Evolutionary conservation across 225 moss, liverwort and hornwort species (phyloP).

Genomic region (Asterella californica): DNA sequence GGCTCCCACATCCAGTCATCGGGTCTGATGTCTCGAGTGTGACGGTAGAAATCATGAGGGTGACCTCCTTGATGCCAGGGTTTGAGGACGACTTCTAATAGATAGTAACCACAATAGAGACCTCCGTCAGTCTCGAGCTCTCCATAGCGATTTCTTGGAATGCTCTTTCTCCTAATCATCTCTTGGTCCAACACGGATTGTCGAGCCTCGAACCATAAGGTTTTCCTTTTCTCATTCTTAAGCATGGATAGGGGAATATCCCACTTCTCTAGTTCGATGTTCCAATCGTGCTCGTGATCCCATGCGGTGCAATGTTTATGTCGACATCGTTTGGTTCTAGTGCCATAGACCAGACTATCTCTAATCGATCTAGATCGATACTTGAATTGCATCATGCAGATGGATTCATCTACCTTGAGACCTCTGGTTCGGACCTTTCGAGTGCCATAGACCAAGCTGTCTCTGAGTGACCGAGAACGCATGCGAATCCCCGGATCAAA

Average conservation of each 20-base stretch:
- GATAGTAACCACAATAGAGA: constrained; percentile 31
- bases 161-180: constrained; percentile 32
- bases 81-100: constrained; percentile 25
- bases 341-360: constrained; percentile 46
- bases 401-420: constrained; percentile 37
- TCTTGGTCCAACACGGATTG: constrained; percentile 42
- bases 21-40: constrained; percentile 18
- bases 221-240: constrained; percentile 28
- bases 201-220: constrained; percentile 38
- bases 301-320: constrained; percentile 46
- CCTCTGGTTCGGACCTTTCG: constrained; percentile 36
- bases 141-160: constrained; percentile 37
- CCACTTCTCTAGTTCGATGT: constrained; percentile 42
- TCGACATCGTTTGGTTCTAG: constrained; percentile 34
- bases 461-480: constrained; percentile 33
- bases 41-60: constrained; percentile 27
- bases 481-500: constrained; percentile 25
- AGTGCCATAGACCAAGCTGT: constrained; percentile 44
- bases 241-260: constrained; percentile 38
- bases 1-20: constrained; percentile 35
- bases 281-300: constrained; percentile 45
- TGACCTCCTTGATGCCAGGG: constrained; percentile 42
- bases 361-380: constrained; percentile 36
- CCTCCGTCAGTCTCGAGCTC: constrained; percentile 43
- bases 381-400: constrained; percentile 28